phyloP scores from a whole-genome alignment of 2,329 filamentous ascomycete genomes.

The Akanthomyces uredinophilus region DNA sequence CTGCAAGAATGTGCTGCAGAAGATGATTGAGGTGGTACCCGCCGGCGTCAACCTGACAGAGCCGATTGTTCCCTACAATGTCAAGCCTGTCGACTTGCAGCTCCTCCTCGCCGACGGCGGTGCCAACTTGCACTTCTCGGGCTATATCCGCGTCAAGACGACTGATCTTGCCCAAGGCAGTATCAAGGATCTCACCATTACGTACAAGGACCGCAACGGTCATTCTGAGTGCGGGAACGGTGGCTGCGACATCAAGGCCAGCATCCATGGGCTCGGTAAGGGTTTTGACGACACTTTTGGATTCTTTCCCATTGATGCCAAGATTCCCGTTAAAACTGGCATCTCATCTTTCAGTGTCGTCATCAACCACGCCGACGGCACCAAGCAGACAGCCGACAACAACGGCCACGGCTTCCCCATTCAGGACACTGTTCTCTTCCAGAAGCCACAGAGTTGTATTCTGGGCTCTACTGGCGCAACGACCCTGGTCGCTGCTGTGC shows the following conservation, averaged over 20 bases:
- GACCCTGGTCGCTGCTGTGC: constrained; percentile 43
- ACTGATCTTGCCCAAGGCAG: constrained; percentile 38
- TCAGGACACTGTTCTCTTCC: constrained; percentile 50
- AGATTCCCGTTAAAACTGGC: constrained; percentile 52
- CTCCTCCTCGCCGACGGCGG: constrained; percentile 48
- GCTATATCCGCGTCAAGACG: constrained; percentile 53
- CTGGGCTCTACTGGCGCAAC: constrained; percentile 37
- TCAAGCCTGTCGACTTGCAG: constrained; percentile 56
- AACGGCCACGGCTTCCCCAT: constrained; percentile 52
- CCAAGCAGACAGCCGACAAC: constrained; percentile 45
- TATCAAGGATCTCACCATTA: constrained; percentile 45
- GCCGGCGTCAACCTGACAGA: constrained; percentile 44
- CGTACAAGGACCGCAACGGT: constrained; percentile 52
- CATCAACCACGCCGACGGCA: constrained; percentile 43
- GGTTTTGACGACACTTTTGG: constrained; percentile 59
- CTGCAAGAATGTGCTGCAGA: constrained; percentile 49
- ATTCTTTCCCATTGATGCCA: constrained; percentile 43
- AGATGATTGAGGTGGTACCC: constrained; percentile 59
- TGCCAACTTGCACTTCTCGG: constrained; percentile 43
- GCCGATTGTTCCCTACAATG: constrained; percentile 49
- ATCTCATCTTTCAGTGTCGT: constrained; percentile 57
- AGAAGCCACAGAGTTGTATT: constrained; percentile 53
- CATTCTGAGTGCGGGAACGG: constrained; percentile 37
- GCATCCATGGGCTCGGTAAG: constrained; percentile 41
- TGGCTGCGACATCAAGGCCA: constrained; percentile 41